Base-by-base conservation (phyloP, 1,284 basidiomycete genomes). In the Meira miltonrushii region DNA sequence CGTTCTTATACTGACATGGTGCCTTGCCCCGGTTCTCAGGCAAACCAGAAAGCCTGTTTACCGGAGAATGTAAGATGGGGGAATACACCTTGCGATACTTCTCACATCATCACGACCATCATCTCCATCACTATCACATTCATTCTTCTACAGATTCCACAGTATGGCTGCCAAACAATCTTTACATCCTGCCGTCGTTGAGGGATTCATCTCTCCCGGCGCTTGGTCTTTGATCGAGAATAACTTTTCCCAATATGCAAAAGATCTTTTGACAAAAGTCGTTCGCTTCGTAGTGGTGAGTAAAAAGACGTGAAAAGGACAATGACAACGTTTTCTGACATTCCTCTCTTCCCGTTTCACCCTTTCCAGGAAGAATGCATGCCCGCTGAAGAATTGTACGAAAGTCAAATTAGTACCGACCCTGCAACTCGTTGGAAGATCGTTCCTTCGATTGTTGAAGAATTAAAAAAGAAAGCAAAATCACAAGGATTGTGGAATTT, bases 401-500 rank as follows among this genome's bases (percentile, higher is more conserved):
- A 89, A 75, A 85, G 87, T 1, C 92, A 96, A 79, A 78, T 98
- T 58, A 88, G 92, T 1, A 80, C 82, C 44, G 88, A 93, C 78
- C 85, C 86, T 0, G 83, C 79, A 61, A 81, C 82, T 72, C 85
- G 94, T 62, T 98, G 93, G 93, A 85, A 88, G 80, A 85, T 86
- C 2, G 83, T 91, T 65, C 86, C 92, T 43, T 86, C 88, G 2
- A 81, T 94, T 61, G 82, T 94, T 61, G 88, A 87, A 71, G 87
- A 89, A 60, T 84, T 98, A 71, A 96, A 97, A 82, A 82, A 77
- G 62, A 92, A 89, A 79, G 94, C 94, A 2, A 88, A 87, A 80
- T 83, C 85, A 70, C 84, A 87, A 41, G 94, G 94, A 1, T 83
- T 98, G 49, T 98, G 94, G 94, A 97, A 97, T 79, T 83, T 98